These are phyloP conservation scores for Fraxinus platypoda DNA, from an alignment of 305 asterid species.

Conservation along the genomic window DNA sequence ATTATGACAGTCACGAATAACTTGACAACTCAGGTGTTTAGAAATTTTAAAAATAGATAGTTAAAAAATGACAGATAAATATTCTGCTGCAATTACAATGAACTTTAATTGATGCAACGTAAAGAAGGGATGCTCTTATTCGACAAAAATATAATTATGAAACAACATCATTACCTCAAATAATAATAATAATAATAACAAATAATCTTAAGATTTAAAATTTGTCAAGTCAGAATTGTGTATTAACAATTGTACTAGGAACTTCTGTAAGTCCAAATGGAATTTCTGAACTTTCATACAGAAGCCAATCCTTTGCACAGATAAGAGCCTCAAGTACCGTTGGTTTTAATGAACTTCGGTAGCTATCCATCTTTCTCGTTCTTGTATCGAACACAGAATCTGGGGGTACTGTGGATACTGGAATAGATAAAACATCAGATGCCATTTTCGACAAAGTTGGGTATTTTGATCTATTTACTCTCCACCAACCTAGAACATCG, in stretches of 20 bases:
- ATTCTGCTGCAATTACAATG: background rate
- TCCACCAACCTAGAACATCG: constrained; percentile 91
- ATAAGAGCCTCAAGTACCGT: constrained; percentile 56
- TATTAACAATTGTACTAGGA: constrained; percentile 28
- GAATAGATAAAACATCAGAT: constrained; percentile 65
- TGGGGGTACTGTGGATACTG: constrained; percentile 50
- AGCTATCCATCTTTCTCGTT: constrained; percentile 44
- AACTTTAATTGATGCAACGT: background rate
- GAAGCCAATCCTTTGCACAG: constrained; percentile 82
- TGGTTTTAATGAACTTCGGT: constrained; percentile 47
- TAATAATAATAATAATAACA: background rate
- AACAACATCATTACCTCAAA: background rate
- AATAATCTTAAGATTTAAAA: background rate
- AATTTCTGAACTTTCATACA: constrained; percentile 28
- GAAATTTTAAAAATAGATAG: background rate
- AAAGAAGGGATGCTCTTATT: background rate
- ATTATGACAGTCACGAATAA: background rate
- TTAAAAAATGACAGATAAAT: background rate
- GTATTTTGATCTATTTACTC: constrained; percentile 41
- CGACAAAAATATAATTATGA: background rate
- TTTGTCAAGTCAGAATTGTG: constrained; percentile 30
- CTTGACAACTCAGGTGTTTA: background rate
- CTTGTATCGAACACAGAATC: constrained; percentile 58
- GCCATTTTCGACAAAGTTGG: constrained; percentile 75
- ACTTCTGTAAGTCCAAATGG: constrained; percentile 4